Base-by-base conservation (phyloP, 164 flowering plant species). In the Piper longum region DNA sequence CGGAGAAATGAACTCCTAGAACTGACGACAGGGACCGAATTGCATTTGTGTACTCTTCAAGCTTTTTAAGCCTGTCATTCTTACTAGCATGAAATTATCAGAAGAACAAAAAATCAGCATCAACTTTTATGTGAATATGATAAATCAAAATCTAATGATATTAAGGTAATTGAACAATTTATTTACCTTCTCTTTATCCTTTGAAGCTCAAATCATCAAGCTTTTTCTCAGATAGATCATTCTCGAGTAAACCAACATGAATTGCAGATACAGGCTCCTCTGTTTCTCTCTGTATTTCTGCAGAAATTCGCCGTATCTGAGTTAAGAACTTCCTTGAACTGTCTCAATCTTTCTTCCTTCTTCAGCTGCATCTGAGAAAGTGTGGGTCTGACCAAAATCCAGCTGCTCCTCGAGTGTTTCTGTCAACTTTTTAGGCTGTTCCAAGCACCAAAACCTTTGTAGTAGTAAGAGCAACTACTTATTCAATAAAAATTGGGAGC, bases 391-490 rank as follows among this genome's bases (percentile, higher is more conserved):
- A 92, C 86, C 40, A 91, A 91, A 79, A 71, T 85, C 79, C 36
- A 92, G 86, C 75, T 92, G 93, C 73, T 92, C 87, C 77, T 79
- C 86, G 48, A 92, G 76, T 18, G 91, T 85, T 70, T 89, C 95
- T 13, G 75, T 51, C 85, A 77, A 81, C 71, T 87, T 86, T 67
- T 83, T 93, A 65, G 93, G 87, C 96, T 92, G 83, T 71, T 67
- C 19, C 45, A 66, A 36, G 2, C 56, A 65, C n/a, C 67, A 63
- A 56, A 6, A 36, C n/a, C n/a, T 5, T 43, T 40, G 43, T 36
- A 45, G 9, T 42, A 60, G 62, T 13, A 41, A 41, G 62, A 12
- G 14, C 3, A 60, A 7, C 18, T 7, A 36, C 51, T 16, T 1
- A 42, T 60, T 17, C 36, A 26, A 26, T 26, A 26, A 26, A 1